Conservation (phyloP, 2,329 filamentous ascomycete species). For the Samsoniella hepiali region DNA sequence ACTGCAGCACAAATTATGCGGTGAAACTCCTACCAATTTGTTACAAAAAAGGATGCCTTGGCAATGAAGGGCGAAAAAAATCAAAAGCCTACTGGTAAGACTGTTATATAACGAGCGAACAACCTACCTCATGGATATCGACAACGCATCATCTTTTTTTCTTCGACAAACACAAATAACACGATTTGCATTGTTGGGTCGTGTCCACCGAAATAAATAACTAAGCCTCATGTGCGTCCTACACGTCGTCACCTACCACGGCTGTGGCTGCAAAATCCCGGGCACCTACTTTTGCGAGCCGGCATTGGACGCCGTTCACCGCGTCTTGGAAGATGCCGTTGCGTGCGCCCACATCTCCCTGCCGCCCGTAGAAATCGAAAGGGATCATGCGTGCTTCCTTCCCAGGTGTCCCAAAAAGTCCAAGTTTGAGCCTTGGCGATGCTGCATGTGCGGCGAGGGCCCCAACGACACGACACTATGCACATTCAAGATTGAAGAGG, state of each 20-base stretch:
- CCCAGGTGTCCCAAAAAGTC: not conserved
- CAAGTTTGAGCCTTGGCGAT: constrained; percentile 7
- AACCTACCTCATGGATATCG: not conserved
- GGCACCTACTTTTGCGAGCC: not conserved
- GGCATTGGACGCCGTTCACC: not conserved
- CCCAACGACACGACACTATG: constrained; percentile 3
- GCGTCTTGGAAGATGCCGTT: not conserved
- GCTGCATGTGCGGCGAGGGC: constrained; percentile 5
- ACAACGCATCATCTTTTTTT: not conserved
- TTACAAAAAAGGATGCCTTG: not conserved
- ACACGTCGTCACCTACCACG: not conserved
- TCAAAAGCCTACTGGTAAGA: not conserved
- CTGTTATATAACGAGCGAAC: no score
- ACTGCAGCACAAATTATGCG: not conserved
- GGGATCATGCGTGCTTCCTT: constrained; percentile 5
- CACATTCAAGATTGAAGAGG: not conserved
- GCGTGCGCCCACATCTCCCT: not conserved
- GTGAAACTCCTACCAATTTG: not conserved
- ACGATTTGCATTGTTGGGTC: no score
- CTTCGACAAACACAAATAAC: not conserved
- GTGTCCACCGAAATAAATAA: no score
- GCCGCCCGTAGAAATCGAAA: not conserved
- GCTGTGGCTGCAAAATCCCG: constrained; percentile 9
- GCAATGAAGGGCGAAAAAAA: not conserved
- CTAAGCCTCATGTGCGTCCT: not conserved